Conservation (phyloP, 768 basidiomycete genomes). For the Naganishia onofrii region DNA sequence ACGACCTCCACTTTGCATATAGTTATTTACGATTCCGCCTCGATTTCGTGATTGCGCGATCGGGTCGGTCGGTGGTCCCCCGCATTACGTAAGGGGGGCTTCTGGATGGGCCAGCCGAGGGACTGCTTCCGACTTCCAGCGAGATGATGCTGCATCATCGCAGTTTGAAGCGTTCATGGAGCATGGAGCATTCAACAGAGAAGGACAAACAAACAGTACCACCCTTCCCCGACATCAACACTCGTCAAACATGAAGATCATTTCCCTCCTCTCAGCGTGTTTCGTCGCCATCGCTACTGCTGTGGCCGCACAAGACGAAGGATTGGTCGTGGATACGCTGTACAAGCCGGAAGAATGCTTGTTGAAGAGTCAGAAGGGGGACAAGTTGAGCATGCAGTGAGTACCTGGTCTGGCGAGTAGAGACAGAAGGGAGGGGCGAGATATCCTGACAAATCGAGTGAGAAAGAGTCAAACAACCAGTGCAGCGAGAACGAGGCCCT, state of each 20-base stretch:
- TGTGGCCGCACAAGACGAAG: slow-evolving; percentile 8
- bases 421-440: too few relatives aligned
- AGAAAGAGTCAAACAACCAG: too few relatives aligned
- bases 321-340: slow-evolving; percentile 47
- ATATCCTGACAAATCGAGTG: too few relatives aligned
- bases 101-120: too few relatives aligned
- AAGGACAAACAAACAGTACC: too few relatives aligned
- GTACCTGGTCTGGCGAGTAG: slow-evolving; percentile 25
- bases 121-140: too few relatives aligned
- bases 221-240: too few relatives aligned
- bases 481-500: too few relatives aligned
- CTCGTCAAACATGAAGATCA: slow-evolving; percentile 24
- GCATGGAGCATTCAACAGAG: too few relatives aligned
- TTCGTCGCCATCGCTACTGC: neutral
- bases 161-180: too few relatives aligned
- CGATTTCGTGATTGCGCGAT: neutral
- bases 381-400: slow-evolving; percentile 51
- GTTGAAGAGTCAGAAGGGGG: slow-evolving; percentile 47
- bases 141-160: too few relatives aligned
- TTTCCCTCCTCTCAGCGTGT: slow-evolving; percentile 19
- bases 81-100: slow-evolving; percentile 3
- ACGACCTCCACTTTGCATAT: too few relatives aligned
- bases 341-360: slow-evolving; percentile 50
- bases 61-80: neutral
- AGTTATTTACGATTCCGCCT: neutral